phyloP scores from a whole-genome alignment of 805 yeast species.

The Metschnikowia drakensbergensis region DNA sequence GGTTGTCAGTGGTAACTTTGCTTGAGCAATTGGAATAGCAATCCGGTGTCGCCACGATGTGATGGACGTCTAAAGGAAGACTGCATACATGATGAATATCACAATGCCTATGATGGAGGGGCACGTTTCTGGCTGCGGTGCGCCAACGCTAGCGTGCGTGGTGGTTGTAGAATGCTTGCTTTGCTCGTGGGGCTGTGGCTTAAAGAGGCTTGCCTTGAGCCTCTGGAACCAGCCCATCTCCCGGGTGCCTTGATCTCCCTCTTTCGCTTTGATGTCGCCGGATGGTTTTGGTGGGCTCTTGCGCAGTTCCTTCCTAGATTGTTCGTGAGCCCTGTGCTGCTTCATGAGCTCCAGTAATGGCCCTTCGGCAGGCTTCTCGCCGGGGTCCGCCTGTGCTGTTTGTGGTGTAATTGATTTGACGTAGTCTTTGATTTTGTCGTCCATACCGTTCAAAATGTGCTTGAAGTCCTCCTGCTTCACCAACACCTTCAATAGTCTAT shows the following conservation, averaged over 20 bases:
- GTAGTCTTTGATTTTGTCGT: conserved; percentile 2
- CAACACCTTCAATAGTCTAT: background rate
- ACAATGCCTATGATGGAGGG: conserved; percentile 14
- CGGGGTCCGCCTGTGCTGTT: background rate
- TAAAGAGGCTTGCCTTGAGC: conserved; percentile 5
- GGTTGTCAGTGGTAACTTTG: background rate
- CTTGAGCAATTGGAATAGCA: background rate
- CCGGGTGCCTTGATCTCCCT: background rate
- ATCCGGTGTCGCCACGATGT: background rate
- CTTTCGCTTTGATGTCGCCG: background rate
- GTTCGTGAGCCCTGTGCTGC: background rate
- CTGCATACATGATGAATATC: conserved; percentile 8
- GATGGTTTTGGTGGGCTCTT: background rate
- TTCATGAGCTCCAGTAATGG: background rate
- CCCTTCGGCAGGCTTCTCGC: background rate
- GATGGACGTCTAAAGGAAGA: conserved; percentile 4
- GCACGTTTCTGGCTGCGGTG: conserved; percentile 4
- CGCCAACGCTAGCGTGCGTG: conserved; percentile 5
- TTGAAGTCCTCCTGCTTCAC: background rate
- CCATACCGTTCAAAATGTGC: background rate
- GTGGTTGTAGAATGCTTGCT: background rate
- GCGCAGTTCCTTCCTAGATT: background rate
- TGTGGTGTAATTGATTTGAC: background rate
- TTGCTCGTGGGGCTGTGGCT: background rate
- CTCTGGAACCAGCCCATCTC: conserved; percentile 1